Evolutionary conservation across 2,329 filamentous ascomycete species (phyloP), one percentile per base, ranked within the genome.

Genomic region (Aureobasidium sp.): DNA sequence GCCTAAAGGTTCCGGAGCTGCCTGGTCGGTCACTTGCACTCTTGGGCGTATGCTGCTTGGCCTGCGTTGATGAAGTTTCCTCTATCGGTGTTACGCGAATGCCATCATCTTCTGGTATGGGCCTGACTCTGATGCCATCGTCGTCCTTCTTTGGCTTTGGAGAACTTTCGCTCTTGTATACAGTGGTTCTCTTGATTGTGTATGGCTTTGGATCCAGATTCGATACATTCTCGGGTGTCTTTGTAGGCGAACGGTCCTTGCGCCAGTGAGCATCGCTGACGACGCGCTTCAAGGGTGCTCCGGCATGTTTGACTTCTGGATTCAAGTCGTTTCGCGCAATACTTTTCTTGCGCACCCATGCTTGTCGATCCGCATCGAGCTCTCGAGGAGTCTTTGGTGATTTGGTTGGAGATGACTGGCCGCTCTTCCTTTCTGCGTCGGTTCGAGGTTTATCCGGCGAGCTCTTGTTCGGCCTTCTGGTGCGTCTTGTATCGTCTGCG

Each of bases 251-350:
- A 16, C 67, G 67, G 61, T 74, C 72, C 58, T 69, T 69, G 30
- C 71, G 67, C 89, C 93, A 97, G 75, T 96, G 90, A 60, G 89
- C 88, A 76, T 97, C 93, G 72, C 92, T 97, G 64, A 97, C 85
- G 59, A 97, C 90, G 65, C 92, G 85, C 80, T 96, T 97, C 76
- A 90, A 91, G 16, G 93, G 93, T 48, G 90, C 84, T 54, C 79
- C 85, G 70, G 75, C 80, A 67, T 75, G 77, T 70, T 71, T 78
- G 63, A 73, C 73, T 9, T 80, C 78, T 11, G 74, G 71, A 54
- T 78, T 72, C 49, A 78, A 68, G 61, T 76, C 73, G 53, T 75
- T 75, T 30, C 68, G 66, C 5, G 68, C 65, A 60, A 70, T 72
- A 62, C 68, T 71, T 62, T 69, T 71, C 54, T 71, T 66, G 11